Conservation (phyloP, 306 rosid genomes). For the Trifolium fragiferum region DNA sequence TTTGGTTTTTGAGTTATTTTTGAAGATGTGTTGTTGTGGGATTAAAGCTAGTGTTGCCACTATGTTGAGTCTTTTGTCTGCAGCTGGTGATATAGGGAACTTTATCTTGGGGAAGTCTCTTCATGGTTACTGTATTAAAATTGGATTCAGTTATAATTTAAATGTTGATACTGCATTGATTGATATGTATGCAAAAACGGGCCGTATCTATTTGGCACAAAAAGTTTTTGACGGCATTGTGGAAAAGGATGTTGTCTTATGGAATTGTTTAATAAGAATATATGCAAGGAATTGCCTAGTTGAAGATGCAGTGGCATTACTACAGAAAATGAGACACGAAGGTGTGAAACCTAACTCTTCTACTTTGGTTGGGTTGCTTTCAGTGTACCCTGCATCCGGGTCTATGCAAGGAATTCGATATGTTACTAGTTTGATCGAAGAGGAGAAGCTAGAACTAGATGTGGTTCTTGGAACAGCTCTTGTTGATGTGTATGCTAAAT, state of each 20-base stretch:
- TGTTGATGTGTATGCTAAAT: slow-evolving; percentile 71
- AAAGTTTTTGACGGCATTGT: slow-evolving; percentile 52
- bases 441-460: slow-evolving; percentile 58
- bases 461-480: slow-evolving; percentile 73
- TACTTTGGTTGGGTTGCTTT: slow-evolving; percentile 67
- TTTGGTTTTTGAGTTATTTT: slow-evolving; percentile 55
- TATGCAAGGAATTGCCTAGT: slow-evolving; percentile 59
- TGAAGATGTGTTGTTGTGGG: slow-evolving; percentile 51
- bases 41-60: slow-evolving; percentile 54
- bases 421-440: slow-evolving; percentile 51
- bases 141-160: slow-evolving; percentile 50
- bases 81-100: slow-evolving; percentile 51
- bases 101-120: slow-evolving; percentile 48
- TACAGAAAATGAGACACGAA: slow-evolving; percentile 56
- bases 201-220: slow-evolving; percentile 45
- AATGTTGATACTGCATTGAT: slow-evolving; percentile 63
- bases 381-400: slow-evolving; percentile 64
- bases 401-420: slow-evolving; percentile 48
- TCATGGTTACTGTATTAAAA: slow-evolving; percentile 60
- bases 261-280: slow-evolving; percentile 71
- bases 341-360: slow-evolving; percentile 60
- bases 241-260: slow-evolving; percentile 65
- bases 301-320: slow-evolving; percentile 55
- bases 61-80: slow-evolving; percentile 58
- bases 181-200: slow-evolving; percentile 61